A percentile compares a stretch with the other conserved stretches of the same genome.
These are phyloP conservation scores for Kluyveromyces dobzhanskii DNA, from an alignment of 805 yeast species.

Conservation along the genomic window DNA sequence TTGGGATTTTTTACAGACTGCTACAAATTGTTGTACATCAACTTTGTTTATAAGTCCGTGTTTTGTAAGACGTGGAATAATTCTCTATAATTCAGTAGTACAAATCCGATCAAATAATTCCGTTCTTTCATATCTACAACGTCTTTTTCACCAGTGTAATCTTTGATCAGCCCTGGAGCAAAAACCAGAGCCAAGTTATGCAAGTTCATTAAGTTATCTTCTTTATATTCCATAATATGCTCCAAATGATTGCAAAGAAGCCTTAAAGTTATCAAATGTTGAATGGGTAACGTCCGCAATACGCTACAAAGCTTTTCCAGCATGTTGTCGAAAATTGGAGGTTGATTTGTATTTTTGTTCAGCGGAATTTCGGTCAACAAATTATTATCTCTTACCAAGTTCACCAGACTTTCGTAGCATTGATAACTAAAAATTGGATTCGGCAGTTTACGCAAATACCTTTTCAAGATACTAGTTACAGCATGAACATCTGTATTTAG, in stretches of 20 bases:
- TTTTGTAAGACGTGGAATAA: constrained; percentile 9
- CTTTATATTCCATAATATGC: constrained; percentile 44
- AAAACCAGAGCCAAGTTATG: constrained; percentile 85
- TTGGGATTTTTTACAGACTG: too few species aligned
- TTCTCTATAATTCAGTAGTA: constrained; percentile 40
- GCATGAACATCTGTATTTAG: constrained; percentile 72
- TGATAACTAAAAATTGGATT: constrained; percentile 74
- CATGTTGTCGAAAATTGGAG: constrained; percentile 7
- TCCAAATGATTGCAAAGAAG: constrained; percentile 57
- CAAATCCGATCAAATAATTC: constrained; percentile 68
- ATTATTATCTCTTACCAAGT: constrained; percentile 34
- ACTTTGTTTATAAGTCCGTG: background rate
- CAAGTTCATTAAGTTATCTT: constrained; percentile 68
- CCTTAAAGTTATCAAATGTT: constrained; percentile 54
- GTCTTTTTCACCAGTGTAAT: constrained; percentile 70
- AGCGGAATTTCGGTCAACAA: constrained; percentile 17
- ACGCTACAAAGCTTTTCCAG: constrained; percentile 39
- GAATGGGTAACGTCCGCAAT: constrained; percentile 48
- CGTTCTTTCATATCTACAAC: constrained; percentile 75
- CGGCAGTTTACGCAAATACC: constrained; percentile 77
- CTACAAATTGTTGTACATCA: too few species aligned
- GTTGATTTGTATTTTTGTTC: constrained; percentile 6
- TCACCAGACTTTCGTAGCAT: constrained; percentile 58
- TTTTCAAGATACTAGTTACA: constrained; percentile 75
- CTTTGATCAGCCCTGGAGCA: constrained; percentile 87